Conservation (phyloP, 805 yeast species). For the Zygosaccharomyces gambellarensis region DNA sequence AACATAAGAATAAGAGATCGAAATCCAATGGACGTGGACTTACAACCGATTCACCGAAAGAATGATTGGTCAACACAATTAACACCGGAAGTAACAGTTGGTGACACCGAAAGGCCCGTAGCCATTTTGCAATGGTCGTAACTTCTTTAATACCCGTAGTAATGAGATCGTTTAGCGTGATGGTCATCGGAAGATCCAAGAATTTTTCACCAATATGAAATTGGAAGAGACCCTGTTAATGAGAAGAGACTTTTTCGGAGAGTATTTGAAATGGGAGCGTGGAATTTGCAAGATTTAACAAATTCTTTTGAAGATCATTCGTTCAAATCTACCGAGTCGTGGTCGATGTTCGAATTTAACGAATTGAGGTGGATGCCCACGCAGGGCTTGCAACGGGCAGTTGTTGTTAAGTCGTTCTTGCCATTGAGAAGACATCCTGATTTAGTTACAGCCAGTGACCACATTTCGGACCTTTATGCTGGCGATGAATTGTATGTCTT, state of each 20-base stretch:
- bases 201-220: background rate
- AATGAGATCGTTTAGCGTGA: background rate
- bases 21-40: background rate
- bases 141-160: background rate
- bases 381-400: constrained; percentile 42
- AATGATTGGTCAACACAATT: background rate
- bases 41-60: background rate
- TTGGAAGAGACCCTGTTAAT: background rate
- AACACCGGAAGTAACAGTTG: no score
- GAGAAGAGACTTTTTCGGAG: background rate
- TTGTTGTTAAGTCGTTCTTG: constrained; percentile 41
- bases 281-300: background rate
- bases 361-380: constrained; percentile 43
- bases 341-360: background rate
- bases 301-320: background rate
- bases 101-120: no score
- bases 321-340: background rate
- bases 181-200: background rate
- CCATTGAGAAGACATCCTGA: constrained; percentile 41
- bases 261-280: background rate
- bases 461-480: constrained; percentile 53
- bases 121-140: no score
- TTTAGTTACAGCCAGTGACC: constrained; percentile 30
- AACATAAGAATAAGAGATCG: constrained; percentile 8
- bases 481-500: constrained; percentile 78